Percentiles rank a stretch among this genome's conserved stretches.
phyloP scores from a whole-genome alignment of 1,284 basidiomycete genomes.

The Moesziomyces parantarcticus region DNA sequence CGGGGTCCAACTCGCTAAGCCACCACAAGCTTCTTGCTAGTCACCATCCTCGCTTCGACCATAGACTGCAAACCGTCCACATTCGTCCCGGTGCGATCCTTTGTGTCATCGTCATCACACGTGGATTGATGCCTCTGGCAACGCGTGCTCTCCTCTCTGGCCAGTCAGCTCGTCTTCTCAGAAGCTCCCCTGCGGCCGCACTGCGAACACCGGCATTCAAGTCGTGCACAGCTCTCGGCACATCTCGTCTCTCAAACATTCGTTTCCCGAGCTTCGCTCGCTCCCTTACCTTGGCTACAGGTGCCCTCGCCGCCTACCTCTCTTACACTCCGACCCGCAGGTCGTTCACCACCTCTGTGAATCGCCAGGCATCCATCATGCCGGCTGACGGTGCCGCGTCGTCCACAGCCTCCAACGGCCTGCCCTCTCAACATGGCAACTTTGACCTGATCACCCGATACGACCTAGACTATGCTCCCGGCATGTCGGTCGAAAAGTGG shows the following conservation, averaged over 20 bases:
- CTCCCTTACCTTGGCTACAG: slow-evolving; percentile 15
- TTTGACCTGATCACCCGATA: slow-evolving; percentile 81
- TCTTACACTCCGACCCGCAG: slow-evolving; percentile 8
- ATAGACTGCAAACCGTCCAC: not conserved
- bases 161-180: slow-evolving; percentile 23
- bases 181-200: slow-evolving; percentile 16
- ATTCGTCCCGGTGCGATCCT: not conserved
- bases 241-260: slow-evolving; percentile 2
- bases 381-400: slow-evolving; percentile 22
- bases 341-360: slow-evolving; percentile 12
- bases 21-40: not conserved
- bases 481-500: slow-evolving; percentile 85
- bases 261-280: slow-evolving; percentile 8
- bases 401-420: slow-evolving; percentile 3
- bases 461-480: slow-evolving; percentile 77
- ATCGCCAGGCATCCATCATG: slow-evolving; percentile 17
- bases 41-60: not conserved
- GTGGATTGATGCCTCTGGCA: slow-evolving; percentile 35
- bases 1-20: slow-evolving; percentile 1
- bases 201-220: slow-evolving; percentile 12
- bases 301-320: slow-evolving; percentile 14
- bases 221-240: slow-evolving; percentile 1
- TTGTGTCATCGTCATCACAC: not conserved
- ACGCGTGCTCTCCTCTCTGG: slow-evolving; percentile 17
- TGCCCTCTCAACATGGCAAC: slow-evolving; percentile 71